Conservation (phyloP, 768 basidiomycete species). For the Strobilomyces echinocephalus region DNA sequence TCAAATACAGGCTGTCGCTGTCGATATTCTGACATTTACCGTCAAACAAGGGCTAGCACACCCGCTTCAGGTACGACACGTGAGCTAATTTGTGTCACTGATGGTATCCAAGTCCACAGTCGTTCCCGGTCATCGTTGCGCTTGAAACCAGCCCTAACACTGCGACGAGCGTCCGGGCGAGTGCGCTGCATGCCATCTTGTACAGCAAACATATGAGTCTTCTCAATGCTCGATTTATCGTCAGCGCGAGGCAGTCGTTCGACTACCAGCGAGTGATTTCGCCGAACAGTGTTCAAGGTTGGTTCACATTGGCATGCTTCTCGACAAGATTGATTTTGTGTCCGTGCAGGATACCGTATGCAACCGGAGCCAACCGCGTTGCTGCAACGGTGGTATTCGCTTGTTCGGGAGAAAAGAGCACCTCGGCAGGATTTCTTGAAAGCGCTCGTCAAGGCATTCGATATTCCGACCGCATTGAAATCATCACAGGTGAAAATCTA, state of each 20-base stretch:
- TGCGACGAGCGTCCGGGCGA: constrained; percentile 67
- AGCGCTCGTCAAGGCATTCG: constrained; percentile 76
- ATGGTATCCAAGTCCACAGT: constrained; percentile 40
- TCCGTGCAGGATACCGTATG: constrained; percentile 55
- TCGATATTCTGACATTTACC: constrained; percentile 90
- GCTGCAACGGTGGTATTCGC: constrained; percentile 84
- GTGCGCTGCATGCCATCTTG: constrained; percentile 71
- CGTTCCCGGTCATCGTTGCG: constrained; percentile 87
- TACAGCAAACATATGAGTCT: constrained; percentile 88
- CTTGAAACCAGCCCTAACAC: constrained; percentile 78
- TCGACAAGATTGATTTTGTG: not conserved
- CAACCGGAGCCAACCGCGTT: constrained; percentile 66
- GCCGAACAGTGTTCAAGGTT: constrained; percentile 51
- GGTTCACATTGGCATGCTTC: constrained; percentile 1
- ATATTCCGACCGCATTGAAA: constrained; percentile 55
- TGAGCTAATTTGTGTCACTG: not conserved
- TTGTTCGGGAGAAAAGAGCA: constrained; percentile 87
- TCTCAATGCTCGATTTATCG: constrained; percentile 77
- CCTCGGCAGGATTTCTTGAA: constrained; percentile 85
- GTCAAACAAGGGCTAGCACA: constrained; percentile 94
- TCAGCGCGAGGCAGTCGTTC: constrained; percentile 78
- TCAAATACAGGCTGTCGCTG: constrained; percentile 74
- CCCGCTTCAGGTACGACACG: constrained; percentile 71
- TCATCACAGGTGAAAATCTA: constrained; percentile 49
- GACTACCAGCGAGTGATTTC: constrained; percentile 69